Evolutionary conservation across 257 asterid genomes (phyloP).

Genomic region (Plectranthus barbatus): DNA sequence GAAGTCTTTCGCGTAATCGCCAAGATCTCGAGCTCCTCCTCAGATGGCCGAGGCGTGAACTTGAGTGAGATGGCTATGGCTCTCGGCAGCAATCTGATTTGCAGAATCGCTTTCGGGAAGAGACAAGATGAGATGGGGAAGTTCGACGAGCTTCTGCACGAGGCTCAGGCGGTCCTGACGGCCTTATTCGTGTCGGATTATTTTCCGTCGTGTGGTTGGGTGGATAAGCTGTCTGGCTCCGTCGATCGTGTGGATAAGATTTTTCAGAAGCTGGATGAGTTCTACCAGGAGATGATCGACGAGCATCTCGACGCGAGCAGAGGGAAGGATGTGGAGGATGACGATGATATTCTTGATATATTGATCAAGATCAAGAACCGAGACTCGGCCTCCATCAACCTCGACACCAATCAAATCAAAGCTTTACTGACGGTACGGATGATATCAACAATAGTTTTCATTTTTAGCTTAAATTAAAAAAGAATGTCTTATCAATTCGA

Average conservation of each 20-base stretch:
- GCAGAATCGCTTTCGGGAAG: background rate
- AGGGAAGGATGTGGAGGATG: background rate
- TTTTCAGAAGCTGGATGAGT: background rate
- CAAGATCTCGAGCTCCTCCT: background rate
- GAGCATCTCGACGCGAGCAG: background rate
- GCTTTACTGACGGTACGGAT: background rate
- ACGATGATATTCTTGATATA: background rate
- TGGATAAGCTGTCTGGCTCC: conserved; percentile 14
- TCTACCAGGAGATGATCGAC: conserved; percentile 11
- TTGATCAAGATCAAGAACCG: background rate
- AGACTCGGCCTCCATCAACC: background rate
- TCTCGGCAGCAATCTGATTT: background rate
- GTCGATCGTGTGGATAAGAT: background rate
- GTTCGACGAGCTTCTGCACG: conserved; percentile 9
- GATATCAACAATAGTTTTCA: too few relatives aligned
- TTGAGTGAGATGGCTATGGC: conserved; percentile 1
- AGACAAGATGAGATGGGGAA: background rate
- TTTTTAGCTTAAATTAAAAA: too few relatives aligned
- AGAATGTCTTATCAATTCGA: too few relatives aligned
- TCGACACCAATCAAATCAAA: background rate
- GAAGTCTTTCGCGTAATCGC: background rate
- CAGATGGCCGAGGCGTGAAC: background rate
- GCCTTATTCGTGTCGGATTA: conserved; percentile 14
- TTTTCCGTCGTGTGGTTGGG: conserved; percentile 5
- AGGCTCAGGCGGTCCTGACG: background rate